These are phyloP conservation scores for Wallacemonas sp. DNA, from an alignment of 208 protist species.

Conservation along the genomic window DNA sequence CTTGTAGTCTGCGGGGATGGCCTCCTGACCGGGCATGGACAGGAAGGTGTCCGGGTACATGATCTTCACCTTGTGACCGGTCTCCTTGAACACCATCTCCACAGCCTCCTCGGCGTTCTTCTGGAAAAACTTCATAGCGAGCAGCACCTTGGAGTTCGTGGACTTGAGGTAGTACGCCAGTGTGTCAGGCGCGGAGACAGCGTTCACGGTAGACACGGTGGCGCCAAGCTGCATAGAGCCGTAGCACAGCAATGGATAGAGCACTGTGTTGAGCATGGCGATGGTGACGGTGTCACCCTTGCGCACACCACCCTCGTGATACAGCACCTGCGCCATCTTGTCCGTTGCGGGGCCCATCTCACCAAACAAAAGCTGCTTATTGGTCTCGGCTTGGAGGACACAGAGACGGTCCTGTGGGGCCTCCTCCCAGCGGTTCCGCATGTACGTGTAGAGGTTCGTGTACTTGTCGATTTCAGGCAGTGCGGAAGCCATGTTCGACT, in stretches of 20 bases:
- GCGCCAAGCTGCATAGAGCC: constrained; percentile 36
- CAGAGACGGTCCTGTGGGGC: constrained; percentile 22
- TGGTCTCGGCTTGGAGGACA: constrained; percentile 34
- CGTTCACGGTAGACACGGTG: constrained; percentile 40
- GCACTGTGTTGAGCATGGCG: constrained; percentile 33
- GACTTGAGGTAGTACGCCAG: constrained; percentile 39
- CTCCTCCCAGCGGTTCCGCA: constrained; percentile 29
- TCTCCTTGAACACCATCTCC: constrained; percentile 34
- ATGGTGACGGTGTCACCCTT: constrained; percentile 43
- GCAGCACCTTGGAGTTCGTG: constrained; percentile 33
- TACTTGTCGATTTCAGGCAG: constrained; percentile 24
- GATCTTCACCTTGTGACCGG: constrained; percentile 27
- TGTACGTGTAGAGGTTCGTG: constrained; percentile 29
- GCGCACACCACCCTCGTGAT: constrained; percentile 40
- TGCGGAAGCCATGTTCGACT: constrained; percentile 29
- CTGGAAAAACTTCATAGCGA: constrained; percentile 40
- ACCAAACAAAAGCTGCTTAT: constrained; percentile 27
- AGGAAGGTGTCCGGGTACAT: constrained; percentile 35
- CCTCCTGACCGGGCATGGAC: constrained; percentile 12
- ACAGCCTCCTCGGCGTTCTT: constrained; percentile 32
- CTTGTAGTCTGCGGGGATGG: constrained; percentile 39
- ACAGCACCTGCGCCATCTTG: constrained; percentile 31
- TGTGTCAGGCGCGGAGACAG: constrained; percentile 25
- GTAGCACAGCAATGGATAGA: constrained; percentile 41
- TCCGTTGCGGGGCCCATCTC: constrained; percentile 31